Evolutionary conservation across 495 filamentous ascomycete species (phyloP), one percentile per base, ranked within the genome.

Genomic region (Amphirosellinia nigrospora): DNA sequence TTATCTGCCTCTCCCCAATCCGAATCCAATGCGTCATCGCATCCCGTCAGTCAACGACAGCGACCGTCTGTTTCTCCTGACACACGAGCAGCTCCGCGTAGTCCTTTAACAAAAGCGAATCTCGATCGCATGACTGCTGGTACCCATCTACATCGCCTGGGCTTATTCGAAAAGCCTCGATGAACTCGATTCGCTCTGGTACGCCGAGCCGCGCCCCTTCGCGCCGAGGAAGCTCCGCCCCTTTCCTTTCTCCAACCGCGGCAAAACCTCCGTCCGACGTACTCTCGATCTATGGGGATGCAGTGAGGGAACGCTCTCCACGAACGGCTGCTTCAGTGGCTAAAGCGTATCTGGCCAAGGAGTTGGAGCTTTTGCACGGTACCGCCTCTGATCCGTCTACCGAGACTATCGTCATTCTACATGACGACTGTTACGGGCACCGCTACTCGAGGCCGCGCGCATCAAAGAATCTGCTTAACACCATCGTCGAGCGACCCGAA

Each of bases 361-460:
- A 97, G 75, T 76, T 96, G 1, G 85, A 86, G 4, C 71, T 86
- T 19, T 90, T 94, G 71, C 84, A 89, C 53, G 79, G 82, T 30
- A 78, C 79, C 9, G 83, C 86, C 48, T 74, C 85, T 13, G 74
- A 79, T 11, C 70, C 78, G 21, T 76, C 74, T 48, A 80, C 91
- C 28, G 89, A 92, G 73, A 93, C 93, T 0, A 78, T 95, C 2
- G 94, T 97, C 11, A 86, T 99, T 38, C 76, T 98, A 4, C 93
- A 98, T 68, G 96, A 99, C 79, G 89, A 90, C 61, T 97, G 95
- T 81, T 99, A 98, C 73, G 94, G 93, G 13, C 96, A 99, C 78
- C 89, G 92, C 1, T 98, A 87, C 75, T 92, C 93, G 15, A 87
- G 96, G 28, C 93, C 93, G n/a, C 89, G 90, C 45, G 88, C 91